Percentiles rank a stretch among this genome's conserved stretches.
Evolutionary conservation across 2,329 filamentous ascomycete genomes (phyloP).

Genomic region (Pestalotiopsis sp.): DNA sequence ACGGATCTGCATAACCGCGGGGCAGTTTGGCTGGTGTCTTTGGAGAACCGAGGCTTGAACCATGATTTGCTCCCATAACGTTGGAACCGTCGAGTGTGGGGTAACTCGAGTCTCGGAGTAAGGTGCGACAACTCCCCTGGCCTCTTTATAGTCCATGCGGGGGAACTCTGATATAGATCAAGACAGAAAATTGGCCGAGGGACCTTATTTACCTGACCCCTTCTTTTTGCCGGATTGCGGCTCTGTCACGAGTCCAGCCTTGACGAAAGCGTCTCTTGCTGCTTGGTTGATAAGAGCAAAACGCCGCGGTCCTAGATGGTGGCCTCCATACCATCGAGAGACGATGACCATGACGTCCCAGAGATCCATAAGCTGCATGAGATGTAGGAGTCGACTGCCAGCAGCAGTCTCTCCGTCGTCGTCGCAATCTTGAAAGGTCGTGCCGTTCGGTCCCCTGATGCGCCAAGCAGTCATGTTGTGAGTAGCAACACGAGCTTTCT

Average conservation of each 20-base stretch:
- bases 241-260: constrained; percentile 70
- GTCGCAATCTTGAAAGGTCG: constrained; percentile 83
- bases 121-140: not conserved
- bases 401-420: constrained; percentile 96
- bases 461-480: constrained; percentile 97
- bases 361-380: constrained; percentile 93
- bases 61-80: constrained; percentile 3
- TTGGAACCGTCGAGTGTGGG: constrained; percentile 8
- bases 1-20: constrained; percentile 14
- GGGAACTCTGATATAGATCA: not conserved
- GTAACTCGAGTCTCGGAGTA: constrained; percentile 1
- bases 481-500: constrained; percentile 81
- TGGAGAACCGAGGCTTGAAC: constrained; percentile 14
- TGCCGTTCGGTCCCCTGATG: constrained; percentile 63
- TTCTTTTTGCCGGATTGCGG: constrained; percentile 47
- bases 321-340: constrained; percentile 91
- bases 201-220: constrained; percentile 8
- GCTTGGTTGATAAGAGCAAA: constrained; percentile 89
- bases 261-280: constrained; percentile 81
- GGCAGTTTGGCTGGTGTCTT: not conserved
- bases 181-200: not conserved
- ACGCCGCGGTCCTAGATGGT: constrained; percentile 83
- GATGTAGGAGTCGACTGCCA: constrained; percentile 79
- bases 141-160: not conserved
- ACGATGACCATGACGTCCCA: constrained; percentile 95